These are phyloP conservation scores for Ophiostoma australiae DNA, from an alignment of 2,329 filamentous ascomycete genomes.

Conservation along the genomic window DNA sequence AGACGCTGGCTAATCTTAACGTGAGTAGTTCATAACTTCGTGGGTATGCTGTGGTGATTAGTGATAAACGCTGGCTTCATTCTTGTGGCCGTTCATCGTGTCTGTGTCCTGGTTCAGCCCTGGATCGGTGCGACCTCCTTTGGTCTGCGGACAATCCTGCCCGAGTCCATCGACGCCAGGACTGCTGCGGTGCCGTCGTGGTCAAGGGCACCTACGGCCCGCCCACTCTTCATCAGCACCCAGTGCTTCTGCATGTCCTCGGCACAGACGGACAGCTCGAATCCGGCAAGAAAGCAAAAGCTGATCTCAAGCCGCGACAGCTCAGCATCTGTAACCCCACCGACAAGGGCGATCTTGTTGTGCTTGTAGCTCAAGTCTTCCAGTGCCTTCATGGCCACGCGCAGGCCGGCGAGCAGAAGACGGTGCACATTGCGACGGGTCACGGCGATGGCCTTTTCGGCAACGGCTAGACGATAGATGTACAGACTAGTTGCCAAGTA, in stretches of 20 bases:
- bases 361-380: conserved; percentile 89
- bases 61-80: conserved; percentile 8
- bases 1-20: neutral
- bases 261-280: conserved; percentile 65
- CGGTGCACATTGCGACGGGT: conserved; percentile 83
- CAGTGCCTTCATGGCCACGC: conserved; percentile 90
- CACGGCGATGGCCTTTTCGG: conserved; percentile 72
- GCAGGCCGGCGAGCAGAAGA: conserved; percentile 73
- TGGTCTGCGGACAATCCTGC: neutral
- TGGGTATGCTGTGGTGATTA: neutral
- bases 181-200: conserved; percentile 23
- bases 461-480: conserved; percentile 74
- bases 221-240: conserved; percentile 49
- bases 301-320: conserved; percentile 82
- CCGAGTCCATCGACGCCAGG: conserved; percentile 21
- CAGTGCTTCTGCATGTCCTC: conserved; percentile 61
- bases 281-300: conserved; percentile 81
- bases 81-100: neutral
- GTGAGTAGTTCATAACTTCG: conserved; percentile 4
- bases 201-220: conserved; percentile 27
- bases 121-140: conserved; percentile 13
- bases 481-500: conserved; percentile 87
- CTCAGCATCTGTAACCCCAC: conserved; percentile 77
- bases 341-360: conserved; percentile 75
- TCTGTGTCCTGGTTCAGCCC: conserved; percentile 26